Conservation (phyloP, 2,329 filamentous ascomycete species). For the Aspergillus neoniger region DNA sequence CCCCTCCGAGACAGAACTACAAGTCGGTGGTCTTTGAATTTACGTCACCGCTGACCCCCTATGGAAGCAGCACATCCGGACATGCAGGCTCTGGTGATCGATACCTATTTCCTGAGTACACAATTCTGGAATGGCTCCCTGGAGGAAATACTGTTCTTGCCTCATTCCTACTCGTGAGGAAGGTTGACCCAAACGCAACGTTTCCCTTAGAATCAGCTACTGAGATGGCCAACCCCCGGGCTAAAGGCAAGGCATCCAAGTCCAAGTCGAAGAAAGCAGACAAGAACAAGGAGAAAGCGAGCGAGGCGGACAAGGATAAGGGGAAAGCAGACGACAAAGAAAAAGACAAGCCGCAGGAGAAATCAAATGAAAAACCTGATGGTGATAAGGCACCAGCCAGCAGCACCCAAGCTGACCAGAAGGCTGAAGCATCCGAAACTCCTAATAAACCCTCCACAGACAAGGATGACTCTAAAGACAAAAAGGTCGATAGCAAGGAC, state of each 20-base stretch:
- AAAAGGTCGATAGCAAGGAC: not conserved
- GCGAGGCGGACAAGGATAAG: constrained; percentile 14
- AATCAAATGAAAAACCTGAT: constrained; percentile 1
- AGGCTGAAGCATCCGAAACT: constrained; percentile 4
- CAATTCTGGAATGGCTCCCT: constrained; percentile 51
- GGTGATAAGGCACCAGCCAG: not conserved
- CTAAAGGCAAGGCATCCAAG: constrained; percentile 30
- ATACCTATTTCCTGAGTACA: constrained; percentile 52
- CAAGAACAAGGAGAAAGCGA: constrained; percentile 28
- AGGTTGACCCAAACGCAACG: constrained; percentile 42
- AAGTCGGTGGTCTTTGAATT: constrained; percentile 54
- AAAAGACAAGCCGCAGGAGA: too few relatives aligned
- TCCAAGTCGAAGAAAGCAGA: constrained; percentile 43
- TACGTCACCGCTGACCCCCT: constrained; percentile 43
- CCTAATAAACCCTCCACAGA: constrained; percentile 10
- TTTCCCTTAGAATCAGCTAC: constrained; percentile 39
- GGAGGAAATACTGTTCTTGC: constrained; percentile 49
- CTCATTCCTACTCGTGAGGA: constrained; percentile 50
- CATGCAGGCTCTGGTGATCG: constrained; percentile 49
- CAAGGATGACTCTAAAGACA: constrained; percentile 8
- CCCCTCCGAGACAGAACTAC: constrained; percentile 42
- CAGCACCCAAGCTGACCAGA: constrained; percentile 6
- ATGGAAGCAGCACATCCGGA: constrained; percentile 43
- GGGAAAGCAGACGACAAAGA: constrained; percentile 1
- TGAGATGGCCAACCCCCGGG: constrained; percentile 32